A percentile compares a stretch with the other conserved stretches of the same genome.
These are phyloP conservation scores for Yamadazyma atmosphaerica DNA, from an alignment of 1,139 yeast species.

Conservation along the genomic window DNA sequence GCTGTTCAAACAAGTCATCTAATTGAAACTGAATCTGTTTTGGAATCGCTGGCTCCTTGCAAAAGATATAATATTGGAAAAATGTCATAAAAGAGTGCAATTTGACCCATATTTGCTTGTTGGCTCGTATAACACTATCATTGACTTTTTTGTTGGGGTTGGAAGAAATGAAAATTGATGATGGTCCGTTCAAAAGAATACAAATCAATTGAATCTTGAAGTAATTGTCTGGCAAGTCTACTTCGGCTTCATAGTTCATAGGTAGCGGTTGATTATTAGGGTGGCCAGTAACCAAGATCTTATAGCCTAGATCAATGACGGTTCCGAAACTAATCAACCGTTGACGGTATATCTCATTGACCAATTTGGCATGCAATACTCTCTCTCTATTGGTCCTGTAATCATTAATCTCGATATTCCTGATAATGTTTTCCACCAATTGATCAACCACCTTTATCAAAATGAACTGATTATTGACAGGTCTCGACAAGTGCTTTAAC, in stretches of 20 bases:
- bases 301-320: conserved; percentile 56
- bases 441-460: conserved; percentile 57
- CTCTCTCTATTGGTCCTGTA: conserved; percentile 61
- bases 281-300: conserved; percentile 63
- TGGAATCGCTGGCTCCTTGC: conserved; percentile 65
- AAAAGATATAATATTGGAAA: conserved; percentile 73
- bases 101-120: conserved; percentile 19
- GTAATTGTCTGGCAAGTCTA: conserved; percentile 68
- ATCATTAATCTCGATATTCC: conserved; percentile 69
- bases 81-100: conserved; percentile 54
- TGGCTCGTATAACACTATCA: conserved; percentile 4
- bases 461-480: conserved; percentile 35
- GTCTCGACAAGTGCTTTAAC: conserved; percentile 25
- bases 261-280: conserved; percentile 62
- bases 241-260: conserved; percentile 30
- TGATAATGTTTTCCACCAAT: conserved; percentile 59
- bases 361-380: conserved; percentile 58
- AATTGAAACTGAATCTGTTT: conserved; percentile 38
- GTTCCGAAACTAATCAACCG: conserved; percentile 49
- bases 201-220: conserved; percentile 65
- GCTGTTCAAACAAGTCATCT: conserved; percentile 8
- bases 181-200: conserved; percentile 19
- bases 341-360: conserved; percentile 57
- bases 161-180: conserved; percentile 4
- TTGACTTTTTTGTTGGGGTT: conserved; percentile 11